Base-by-base conservation (phyloP, 306 rosid species). In the Fagus sylvatica region DNA sequence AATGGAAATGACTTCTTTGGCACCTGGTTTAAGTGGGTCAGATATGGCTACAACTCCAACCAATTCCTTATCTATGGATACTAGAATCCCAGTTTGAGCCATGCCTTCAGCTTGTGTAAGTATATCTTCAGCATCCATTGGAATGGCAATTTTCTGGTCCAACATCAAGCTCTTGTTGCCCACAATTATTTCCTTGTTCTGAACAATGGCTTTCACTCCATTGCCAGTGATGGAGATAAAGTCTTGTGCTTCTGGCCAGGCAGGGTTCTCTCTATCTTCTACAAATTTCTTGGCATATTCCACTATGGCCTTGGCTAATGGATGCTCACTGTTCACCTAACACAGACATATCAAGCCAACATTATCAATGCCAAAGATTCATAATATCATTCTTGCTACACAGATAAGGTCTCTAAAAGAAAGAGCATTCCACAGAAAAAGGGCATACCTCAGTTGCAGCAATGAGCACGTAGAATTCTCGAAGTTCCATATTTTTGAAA, bases 241-340 rank as follows among this genome's bases (percentile, higher is more conserved):
- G 16, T 89, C 81, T 5, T 19, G 70, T 41, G 90, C 92, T 85
- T 89, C 92, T 41, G 91, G 90, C 91, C 87, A 92, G 68, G 84
- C 40, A 55, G 84, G 83, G 73, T 81, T 86, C 22, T 87, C 81
- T 78, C 84, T 88, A 46, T 87, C 86, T 81, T 76, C 77, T 77
- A 39, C 78, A 15, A 61, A 62, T 65, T 80, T 88, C 79, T 90
- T 92, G 56, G 89, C 92, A 46, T 90, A 76, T 72, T 90, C 91
- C n/a, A 92, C 91, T 69, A 90, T 89, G 70, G 97, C 91, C 81
- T 88, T 89, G 74, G 87, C 97, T 41, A 92, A 78, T 40, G 97
- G 97, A 66, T 92, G 97, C 79, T 92, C 97, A 22, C 97, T 90
- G 75, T 92, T 92, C 81, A 78, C 96, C 97, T 92, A 76, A 85